Evolutionary conservation across 768 basidiomycete genomes (phyloP), one percentile per base, ranked within the genome.

Genomic region (Boletus pseudopeckii): DNA sequence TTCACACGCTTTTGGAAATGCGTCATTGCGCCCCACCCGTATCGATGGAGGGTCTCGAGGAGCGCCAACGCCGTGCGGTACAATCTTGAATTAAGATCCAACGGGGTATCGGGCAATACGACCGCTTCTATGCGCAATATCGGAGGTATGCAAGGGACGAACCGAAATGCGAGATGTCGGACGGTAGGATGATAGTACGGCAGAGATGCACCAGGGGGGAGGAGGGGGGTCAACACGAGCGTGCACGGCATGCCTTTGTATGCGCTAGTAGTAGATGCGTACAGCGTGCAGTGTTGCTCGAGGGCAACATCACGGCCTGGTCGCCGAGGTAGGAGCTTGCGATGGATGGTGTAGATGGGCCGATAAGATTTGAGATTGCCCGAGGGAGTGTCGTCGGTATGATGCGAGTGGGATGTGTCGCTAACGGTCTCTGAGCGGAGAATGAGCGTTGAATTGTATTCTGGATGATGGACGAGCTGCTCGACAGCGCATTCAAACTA

Each of bases 151-250:
- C 15, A 64, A 7, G 69, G 43, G 50, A 88, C 54, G 67, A 85
- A 92, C n/a, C 84, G 82, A 65, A 95, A 92, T 0, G 90, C 92
- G 33, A 98, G 75, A 54, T 88, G 86, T 3, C 69, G 72, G 9
- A 96, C 90, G 2, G 85, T 63, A 1, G 96, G 96, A 62, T 98
- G 94, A 63, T 96, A 98, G 64, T 91, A 98, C 0, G 96, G 96
- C 3, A 97, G 71, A 1, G 73, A 50, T 3, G 67, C 69, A 7
- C 77, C 80, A 0, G 67, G 56, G 13, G 68, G 60, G 45, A 80
- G 45, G 48, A 89, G 74, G 0, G 88, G 88, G 0, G 81, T 88
- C 15, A 90, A 66, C 39, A 88, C 72, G 20, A 90, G 73, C 2
- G 69, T 64, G 38, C 64, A 69, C 15, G 75, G 63, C 49, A 62